Percentiles rank a stretch among this genome's conserved stretches.
These are phyloP conservation scores for Auriscalpium microsporum DNA, from an alignment of 768 basidiomycete species.

Conservation along the genomic window DNA sequence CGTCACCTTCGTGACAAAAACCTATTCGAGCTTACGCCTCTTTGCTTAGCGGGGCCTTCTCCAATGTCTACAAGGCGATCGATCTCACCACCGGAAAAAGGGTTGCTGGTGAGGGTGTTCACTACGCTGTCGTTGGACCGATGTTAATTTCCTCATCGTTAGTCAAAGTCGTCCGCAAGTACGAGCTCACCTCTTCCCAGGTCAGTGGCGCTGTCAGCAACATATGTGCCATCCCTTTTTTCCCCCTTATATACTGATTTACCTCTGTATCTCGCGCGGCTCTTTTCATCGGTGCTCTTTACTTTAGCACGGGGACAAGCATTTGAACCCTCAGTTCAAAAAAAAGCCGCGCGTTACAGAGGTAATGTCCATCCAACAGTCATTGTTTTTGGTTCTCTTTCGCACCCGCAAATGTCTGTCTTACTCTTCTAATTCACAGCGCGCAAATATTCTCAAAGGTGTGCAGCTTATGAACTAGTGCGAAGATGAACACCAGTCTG, in stretches of 20 bases:
- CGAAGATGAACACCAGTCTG: neutral
- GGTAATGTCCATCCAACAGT: slow-evolving; percentile 47
- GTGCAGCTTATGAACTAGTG: slow-evolving; percentile 5
- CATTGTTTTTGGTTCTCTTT: slow-evolving; percentile 11
- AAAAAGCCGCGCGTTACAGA: slow-evolving; percentile 97
- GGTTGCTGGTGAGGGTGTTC: slow-evolving; percentile 61
- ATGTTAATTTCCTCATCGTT: slow-evolving; percentile 15
- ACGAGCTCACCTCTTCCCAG: slow-evolving; percentile 84
- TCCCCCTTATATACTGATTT: slow-evolving; percentile 15
- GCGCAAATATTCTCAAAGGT: slow-evolving; percentile 96
- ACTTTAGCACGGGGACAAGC: slow-evolving; percentile 79
- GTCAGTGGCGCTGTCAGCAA: slow-evolving; percentile 42
- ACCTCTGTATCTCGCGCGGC: slow-evolving; percentile 17
- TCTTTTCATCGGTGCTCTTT: slow-evolving; percentile 12
- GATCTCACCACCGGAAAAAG: slow-evolving; percentile 67
- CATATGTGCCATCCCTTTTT: slow-evolving; percentile 20
- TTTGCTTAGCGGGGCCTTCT: slow-evolving; percentile 78
- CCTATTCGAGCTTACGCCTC: too few relatives aligned
- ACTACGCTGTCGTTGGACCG: neutral
- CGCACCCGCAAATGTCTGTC: slow-evolving; percentile 9
- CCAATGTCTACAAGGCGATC: slow-evolving; percentile 93
- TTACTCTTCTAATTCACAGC: slow-evolving; percentile 41
- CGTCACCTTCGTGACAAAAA: slow-evolving; percentile 26
- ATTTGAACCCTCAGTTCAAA: slow-evolving; percentile 90
- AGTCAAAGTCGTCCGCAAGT: slow-evolving; percentile 93